These are phyloP conservation scores for Flaveria ramosissima DNA, from an alignment of 129 eudicot genomes.

Conservation along the genomic window DNA sequence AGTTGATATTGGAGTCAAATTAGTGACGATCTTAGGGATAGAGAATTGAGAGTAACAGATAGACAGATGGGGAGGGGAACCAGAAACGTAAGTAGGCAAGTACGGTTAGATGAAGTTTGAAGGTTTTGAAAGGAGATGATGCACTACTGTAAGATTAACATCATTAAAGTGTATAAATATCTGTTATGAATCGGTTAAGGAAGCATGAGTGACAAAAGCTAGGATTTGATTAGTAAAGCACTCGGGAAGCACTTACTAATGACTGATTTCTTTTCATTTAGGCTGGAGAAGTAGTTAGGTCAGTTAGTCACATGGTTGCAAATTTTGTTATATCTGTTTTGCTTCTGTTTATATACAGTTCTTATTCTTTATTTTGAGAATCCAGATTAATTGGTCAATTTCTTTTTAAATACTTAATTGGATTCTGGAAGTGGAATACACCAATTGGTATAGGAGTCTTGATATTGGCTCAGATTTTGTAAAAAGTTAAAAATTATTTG, in stretches of 20 bases:
- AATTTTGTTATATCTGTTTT: neutral
- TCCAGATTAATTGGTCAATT: neutral
- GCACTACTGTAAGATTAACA: neutral
- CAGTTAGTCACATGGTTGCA: neutral
- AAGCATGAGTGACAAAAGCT: neutral
- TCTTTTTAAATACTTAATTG: neutral
- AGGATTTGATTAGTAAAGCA: neutral
- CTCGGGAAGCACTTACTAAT: neutral
- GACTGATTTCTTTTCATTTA: neutral
- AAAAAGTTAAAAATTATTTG: neutral
- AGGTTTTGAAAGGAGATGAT: neutral
- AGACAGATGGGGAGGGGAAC: no score
- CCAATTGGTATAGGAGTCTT: neutral
- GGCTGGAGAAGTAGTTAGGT: neutral
- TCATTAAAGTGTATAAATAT: neutral
- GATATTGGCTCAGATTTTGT: neutral
- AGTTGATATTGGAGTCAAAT: no score
- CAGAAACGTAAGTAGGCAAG: no score
- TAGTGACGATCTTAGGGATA: no score
- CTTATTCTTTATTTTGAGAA: neutral
- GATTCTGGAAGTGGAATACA: neutral
- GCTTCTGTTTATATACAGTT: neutral
- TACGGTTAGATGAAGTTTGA: neutral
- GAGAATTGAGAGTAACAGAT: no score
- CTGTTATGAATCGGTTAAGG: neutral